Evolutionary conservation across 2,329 filamentous ascomycete genomes (phyloP), one percentile per base, ranked within the genome.

Genomic region (Gyromitra esculenta): DNA sequence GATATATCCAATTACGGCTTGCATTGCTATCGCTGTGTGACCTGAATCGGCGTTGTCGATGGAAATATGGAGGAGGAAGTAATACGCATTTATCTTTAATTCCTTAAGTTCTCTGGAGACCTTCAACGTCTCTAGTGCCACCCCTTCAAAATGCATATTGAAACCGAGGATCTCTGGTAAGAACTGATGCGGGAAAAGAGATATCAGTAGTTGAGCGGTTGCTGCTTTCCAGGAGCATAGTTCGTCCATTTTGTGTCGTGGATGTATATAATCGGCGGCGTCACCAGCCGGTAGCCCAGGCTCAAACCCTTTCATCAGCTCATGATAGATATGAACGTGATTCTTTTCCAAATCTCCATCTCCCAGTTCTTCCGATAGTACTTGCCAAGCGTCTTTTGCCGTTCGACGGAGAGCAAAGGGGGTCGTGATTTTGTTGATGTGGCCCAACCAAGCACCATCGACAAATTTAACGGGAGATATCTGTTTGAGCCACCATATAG

Each of bases 151-250:
- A 35, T 85, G 84, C 81, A 87, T 82, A 77, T 87, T 88, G 79
- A 87, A 87, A 0, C 86, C 86, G 2, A 87, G 80, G 2, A 86
- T 85, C 79, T 87, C 86, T 0, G 86, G 86, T 1, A 88, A 76
- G 76, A 87, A 86, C 6, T 87, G 84, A 45, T 85, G 77, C 0
- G 85, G 85, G 48, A 86, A 87, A 0, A 87, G 81, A 0, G 85
- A 87, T 8, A 87, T 82, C 2, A 85, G 82, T 2, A 87, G 77
- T 68, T 87, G 86, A 1, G 83, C 82, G 4, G 86, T 80, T 5
- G 84, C 85, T 0, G 85, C 82, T 81, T 84, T 84, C 86, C 86
- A 87, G 5, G 81, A 78, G 6, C 76, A n/a, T 79, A 77, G 59
- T 83, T 82, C 6, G 80, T 79, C 76, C 82, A 83, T 2, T 77